phyloP scores from a whole-genome alignment of 129 eudicot genomes.

The Logfia minima region DNA sequence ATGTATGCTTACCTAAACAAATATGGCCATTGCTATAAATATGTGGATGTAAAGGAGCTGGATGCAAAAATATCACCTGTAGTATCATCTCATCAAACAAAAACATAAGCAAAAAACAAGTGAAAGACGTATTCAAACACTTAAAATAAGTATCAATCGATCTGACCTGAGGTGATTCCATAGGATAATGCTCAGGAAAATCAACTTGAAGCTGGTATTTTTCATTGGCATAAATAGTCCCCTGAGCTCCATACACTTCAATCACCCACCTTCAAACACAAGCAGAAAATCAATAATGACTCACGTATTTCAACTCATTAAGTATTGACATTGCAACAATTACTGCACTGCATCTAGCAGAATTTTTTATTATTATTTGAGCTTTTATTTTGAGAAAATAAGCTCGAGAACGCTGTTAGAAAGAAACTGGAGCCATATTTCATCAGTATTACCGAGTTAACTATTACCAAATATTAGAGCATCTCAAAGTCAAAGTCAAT shows the following conservation, averaged over 20 bases:
- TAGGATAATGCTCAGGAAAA: conserved; percentile 97
- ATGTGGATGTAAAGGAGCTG: conserved; percentile 96
- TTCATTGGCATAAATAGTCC: conserved; percentile 78
- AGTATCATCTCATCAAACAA: conserved; percentile 26
- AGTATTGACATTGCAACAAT: neutral
- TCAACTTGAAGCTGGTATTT: conserved; percentile 89
- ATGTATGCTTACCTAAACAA: conserved; percentile 65
- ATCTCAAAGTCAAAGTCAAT: neutral
- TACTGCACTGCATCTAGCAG: neutral
- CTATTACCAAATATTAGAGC: neutral
- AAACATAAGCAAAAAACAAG: conserved; percentile 6
- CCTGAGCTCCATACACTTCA: conserved; percentile 86
- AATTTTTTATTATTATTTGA: too few relatives aligned
- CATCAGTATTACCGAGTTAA: too few relatives aligned
- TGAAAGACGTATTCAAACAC: conserved; percentile 9
- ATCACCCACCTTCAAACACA: conserved; percentile 72
- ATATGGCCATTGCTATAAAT: conserved; percentile 98
- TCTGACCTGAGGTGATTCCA: conserved; percentile 98
- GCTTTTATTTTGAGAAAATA: too few relatives aligned
- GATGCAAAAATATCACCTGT: conserved; percentile 90
- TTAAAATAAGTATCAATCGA: neutral
- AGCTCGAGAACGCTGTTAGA: too few relatives aligned
- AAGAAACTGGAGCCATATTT: too few relatives aligned
- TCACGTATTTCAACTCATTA: neutral
- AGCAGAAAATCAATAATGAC: conserved; percentile 3